Conservation (phyloP, 2,329 filamentous ascomycete species). For the Orbilia ellipsospora region DNA sequence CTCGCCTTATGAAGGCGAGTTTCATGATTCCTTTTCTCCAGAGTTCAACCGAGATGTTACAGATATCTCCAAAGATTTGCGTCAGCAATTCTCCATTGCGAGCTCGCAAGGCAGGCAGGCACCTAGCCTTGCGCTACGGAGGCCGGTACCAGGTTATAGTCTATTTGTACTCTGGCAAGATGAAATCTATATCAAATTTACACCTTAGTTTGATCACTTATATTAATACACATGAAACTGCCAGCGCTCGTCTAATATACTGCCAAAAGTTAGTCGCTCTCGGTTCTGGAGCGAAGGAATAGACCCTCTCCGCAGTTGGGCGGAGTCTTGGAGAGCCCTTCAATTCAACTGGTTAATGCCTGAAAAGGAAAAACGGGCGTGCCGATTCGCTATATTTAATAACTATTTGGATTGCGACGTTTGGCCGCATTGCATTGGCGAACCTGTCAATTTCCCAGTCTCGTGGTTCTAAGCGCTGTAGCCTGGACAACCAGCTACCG, state of each 20-base stretch:
- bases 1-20: slow-evolving; percentile 41
- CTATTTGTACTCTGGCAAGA: neutral
- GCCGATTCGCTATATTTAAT: slow-evolving; percentile 12
- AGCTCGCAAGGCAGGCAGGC: slow-evolving; percentile 11
- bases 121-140: slow-evolving; percentile 22
- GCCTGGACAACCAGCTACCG: neutral
- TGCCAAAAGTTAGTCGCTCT: neutral
- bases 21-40: slow-evolving; percentile 41
- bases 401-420: neutral
- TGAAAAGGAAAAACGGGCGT: slow-evolving; percentile 18
- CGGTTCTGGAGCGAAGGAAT: neutral
- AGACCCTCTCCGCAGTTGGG: slow-evolving; percentile 24
- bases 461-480: slow-evolving; percentile 33
- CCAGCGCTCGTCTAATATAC: slow-evolving; percentile 53
- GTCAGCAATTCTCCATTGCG: slow-evolving; percentile 16
- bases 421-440: neutral
- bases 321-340: neutral
- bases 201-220: slow-evolving; percentile 4
- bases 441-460: slow-evolving; percentile 10
- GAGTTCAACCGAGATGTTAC: slow-evolving; percentile 54
- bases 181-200: no score
- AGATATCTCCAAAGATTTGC: slow-evolving; percentile 40
- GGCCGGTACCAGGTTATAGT: slow-evolving; percentile 8
- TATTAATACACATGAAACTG: slow-evolving; percentile 50
- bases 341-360: no score